Base-by-base conservation (phyloP, 768 basidiomycete species). In the Clathrus columnatus region DNA sequence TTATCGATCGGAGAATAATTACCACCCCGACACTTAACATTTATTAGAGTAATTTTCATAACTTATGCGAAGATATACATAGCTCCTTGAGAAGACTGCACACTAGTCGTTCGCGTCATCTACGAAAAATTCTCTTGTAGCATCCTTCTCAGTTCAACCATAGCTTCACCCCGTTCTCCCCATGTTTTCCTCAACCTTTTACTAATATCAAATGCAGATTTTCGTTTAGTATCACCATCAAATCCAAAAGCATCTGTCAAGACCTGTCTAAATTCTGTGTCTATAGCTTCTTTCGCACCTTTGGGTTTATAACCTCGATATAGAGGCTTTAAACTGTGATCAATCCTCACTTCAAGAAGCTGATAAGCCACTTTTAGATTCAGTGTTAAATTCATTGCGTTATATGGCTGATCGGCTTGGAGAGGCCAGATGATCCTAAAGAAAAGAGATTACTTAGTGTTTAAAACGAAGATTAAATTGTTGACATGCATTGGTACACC, bases 341-440 rank as follows among this genome's bases (percentile, higher is more conserved):
- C 57, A 27, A 41, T 53, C 11, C 65, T 57, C 26, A 66, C 63
- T 51, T 66, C 62, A 24, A 64, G 28, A 17, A 66, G 50, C 23
- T 59, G 46, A 46, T 48, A 50, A 11, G 44, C 30, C 8, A 61
- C 50, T n/a, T 61, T 28, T 41, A 59, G 52, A 21, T 56, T 60
- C 14, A 56, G 46, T 17, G 57, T 29, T 44, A 63, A 57, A 48
- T 61, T 60, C 5, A 57, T 60, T n/a, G 63, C 57, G 54, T 64
- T 63, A 8, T 48, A 23, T 17, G 60, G 56, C 42, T 67, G 66
- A 54, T 67, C 66, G 1, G 52, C 64, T n/a, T 46, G 45, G 57
- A 61, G 61, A 0, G 66, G 66, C 66, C 66, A 65, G 32, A 60
- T 60, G 48, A 67, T 67, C 48, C 62, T 59, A 21, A 18, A 41